A percentile compares a stretch with the other conserved stretches of the same genome.
These are phyloP conservation scores for Trametes elegans DNA, from an alignment of 768 basidiomycete species.

Conservation along the genomic window DNA sequence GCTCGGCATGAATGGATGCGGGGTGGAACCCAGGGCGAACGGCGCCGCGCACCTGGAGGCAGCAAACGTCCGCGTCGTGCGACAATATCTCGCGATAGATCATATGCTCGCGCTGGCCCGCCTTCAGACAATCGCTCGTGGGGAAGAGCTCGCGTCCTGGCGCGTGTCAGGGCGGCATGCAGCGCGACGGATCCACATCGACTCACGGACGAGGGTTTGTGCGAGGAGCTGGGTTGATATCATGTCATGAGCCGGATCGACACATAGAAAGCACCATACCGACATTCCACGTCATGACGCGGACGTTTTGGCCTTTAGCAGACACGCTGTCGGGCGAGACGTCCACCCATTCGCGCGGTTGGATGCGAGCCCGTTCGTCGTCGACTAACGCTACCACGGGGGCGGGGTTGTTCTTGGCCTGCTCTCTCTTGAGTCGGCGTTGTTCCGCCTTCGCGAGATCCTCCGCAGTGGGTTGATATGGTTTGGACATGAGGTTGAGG, in stretches of 20 bases:
- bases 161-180: background rate
- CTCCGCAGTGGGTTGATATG: conserved; percentile 45
- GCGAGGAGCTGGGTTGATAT: conserved; percentile 58
- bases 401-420: conserved; percentile 22
- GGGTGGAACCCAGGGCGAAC: background rate
- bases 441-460: conserved; percentile 54
- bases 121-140: conserved; percentile 81
- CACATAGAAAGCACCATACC: conserved; percentile 31
- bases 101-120: conserved; percentile 70
- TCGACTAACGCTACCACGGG: conserved; percentile 11
- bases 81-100: conserved; percentile 70
- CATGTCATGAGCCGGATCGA: conserved; percentile 5
- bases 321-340: conserved; percentile 15
- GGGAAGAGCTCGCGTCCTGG: conserved; percentile 81
- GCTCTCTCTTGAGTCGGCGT: conserved; percentile 36
- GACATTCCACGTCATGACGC: conserved; percentile 83
- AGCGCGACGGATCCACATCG: background rate
- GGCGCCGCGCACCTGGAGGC: conserved; percentile 65
- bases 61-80: conserved; percentile 76
- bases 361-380: conserved; percentile 26
- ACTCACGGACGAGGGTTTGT: conserved; percentile 77
- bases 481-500: conserved; percentile 11
- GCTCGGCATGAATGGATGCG: background rate
- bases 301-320: conserved; percentile 32
- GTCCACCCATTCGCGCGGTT: conserved; percentile 39